Conservation (phyloP, 192 early-diverging fungal genomes). For the Rhizophagus clarus region DNA sequence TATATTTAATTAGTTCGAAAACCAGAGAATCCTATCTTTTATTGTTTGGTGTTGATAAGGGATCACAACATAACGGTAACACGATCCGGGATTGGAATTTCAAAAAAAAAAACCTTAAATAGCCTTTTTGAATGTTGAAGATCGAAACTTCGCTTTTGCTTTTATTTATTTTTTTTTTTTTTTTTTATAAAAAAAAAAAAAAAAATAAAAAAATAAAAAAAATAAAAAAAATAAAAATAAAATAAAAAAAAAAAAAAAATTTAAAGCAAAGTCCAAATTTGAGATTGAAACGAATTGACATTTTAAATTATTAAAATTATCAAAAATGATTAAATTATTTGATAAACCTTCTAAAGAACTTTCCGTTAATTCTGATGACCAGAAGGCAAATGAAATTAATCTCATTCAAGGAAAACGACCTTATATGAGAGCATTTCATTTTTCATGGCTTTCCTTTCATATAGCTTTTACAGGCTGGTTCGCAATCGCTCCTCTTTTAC, state of each 20-base stretch:
- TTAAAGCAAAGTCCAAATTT: too few relatives aligned
- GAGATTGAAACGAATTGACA: too few relatives aligned
- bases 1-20: too few relatives aligned
- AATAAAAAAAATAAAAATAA: too few relatives aligned
- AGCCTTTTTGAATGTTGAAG: not conserved
- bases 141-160: not conserved
- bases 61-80: too few relatives aligned
- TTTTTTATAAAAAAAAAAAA: too few relatives aligned
- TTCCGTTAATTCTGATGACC: not conserved
- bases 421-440: conserved; percentile 43
- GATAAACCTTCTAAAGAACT: not conserved
- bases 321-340: not conserved
- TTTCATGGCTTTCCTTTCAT: conserved; percentile 45
- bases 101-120: not conserved
- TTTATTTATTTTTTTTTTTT: not conserved
- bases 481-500: conserved; percentile 58
- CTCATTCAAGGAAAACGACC: conserved; percentile 14
- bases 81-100: too few relatives aligned
- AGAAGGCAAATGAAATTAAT: not conserved
- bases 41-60: too few relatives aligned
- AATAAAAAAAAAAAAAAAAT: too few relatives aligned
- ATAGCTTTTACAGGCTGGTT: conserved; percentile 60
- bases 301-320: not conserved
- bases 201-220: too few relatives aligned
- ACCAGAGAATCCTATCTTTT: too few relatives aligned